Evolutionary conservation across 768 basidiomycete genomes (phyloP), one percentile per base, ranked within the genome.

Genomic region (Pleurotus djamor): DNA sequence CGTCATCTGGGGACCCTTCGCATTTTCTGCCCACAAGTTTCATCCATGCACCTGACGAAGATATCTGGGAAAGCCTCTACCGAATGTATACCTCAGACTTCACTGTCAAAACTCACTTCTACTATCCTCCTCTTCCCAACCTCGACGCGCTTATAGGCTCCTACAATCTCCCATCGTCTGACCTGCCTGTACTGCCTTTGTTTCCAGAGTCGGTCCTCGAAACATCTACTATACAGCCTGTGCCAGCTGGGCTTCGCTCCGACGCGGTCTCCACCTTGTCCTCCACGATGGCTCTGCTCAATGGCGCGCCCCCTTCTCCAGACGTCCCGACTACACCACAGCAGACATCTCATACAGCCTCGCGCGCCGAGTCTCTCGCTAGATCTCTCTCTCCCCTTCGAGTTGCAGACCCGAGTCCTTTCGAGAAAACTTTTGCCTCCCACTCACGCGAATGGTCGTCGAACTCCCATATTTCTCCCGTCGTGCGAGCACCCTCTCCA

Each of bases 1-100:
- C 54, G 41, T 56, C 54, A 14, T 56, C 54, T 44, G 54, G 41
- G n/a, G 54, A 56, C 28, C 35, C 41, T n/a, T 44, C 54, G 16
- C 54, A 55, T 41, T 28, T 17, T 44, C 44, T 10, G 21, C 14
- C 54, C 44, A 41, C 41, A 43, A 21, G 21, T 34, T 14, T 13
- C 54, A 36, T 52, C n/a, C 17, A n/a, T 56, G 16, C 54, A 21
- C 41, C 10, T 28, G 54, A 56, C 8, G 54, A 56, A 38, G 54
- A 56, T 38, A 43, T 56, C 41, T 56, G 37, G 37, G 38, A 56
- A 44, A 44, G 35, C 41, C 13, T 56, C 2, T 44, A 56, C 17
- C 14, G 16, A 10, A 32, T 38, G 13, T 44, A 43, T 44, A 56
- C 54, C 28, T 17, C 54, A n/a, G 54, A 44, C 10, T 32, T 56